Evolutionary conservation across 208 protist genomes (phyloP).

Genomic region (Trichomonas vaginalis): DNA sequence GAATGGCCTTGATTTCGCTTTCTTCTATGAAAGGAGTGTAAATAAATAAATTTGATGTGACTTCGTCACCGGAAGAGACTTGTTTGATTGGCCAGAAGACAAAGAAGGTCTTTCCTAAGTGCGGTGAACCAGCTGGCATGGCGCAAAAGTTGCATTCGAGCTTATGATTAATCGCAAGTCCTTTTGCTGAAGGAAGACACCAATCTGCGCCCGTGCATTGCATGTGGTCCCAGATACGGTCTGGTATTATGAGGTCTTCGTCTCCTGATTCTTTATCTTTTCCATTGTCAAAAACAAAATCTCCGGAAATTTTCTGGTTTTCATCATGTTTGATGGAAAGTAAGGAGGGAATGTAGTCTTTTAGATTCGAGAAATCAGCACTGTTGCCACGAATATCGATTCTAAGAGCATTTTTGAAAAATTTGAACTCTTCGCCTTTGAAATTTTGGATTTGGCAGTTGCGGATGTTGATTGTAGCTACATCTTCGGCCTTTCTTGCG

Average conservation of each 20-base stretch:
- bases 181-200: neutral
- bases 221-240: constrained; percentile 1
- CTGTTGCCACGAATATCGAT: neutral
- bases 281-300: neutral
- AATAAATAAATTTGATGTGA: neutral
- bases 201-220: neutral
- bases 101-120: neutral
- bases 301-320: neutral
- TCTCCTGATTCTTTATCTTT: neutral
- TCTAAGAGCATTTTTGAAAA: neutral
- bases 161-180: neutral
- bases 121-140: neutral
- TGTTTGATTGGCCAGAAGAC: neutral
- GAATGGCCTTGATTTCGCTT: too few relatives aligned
- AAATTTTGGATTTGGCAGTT: neutral
- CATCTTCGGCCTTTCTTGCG: neutral
- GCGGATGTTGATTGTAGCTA: neutral
- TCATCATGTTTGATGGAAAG: neutral
- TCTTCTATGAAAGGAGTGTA: too few relatives aligned
- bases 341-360: neutral
- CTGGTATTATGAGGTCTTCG: neutral
- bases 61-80: neutral
- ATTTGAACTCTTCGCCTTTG: neutral
- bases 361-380: neutral
- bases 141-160: neutral